A percentile compares a stretch with the other conserved stretches of the same genome.
Conservation (phyloP, 257 asterid species). For the Gentiana macrophylla region DNA sequence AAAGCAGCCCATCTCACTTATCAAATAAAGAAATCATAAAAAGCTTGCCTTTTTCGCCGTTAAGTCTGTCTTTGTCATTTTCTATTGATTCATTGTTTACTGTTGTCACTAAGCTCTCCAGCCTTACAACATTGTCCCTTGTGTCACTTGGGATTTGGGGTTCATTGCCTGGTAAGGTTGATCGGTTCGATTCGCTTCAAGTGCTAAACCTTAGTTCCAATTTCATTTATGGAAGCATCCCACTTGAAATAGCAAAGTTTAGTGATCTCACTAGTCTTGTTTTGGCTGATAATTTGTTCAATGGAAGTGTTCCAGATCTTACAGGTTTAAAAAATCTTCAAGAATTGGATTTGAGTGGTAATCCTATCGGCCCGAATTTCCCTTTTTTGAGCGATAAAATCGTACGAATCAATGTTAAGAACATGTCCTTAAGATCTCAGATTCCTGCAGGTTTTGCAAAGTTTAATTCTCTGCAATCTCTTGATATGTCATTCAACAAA, state of each 20-base stretch:
- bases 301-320: slow-evolving; percentile 72
- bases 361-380: slow-evolving; percentile 52
- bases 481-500: slow-evolving; percentile 64
- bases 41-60: slow-evolving; percentile 22
- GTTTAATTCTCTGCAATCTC: slow-evolving; percentile 28
- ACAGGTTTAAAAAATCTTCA: slow-evolving; percentile 32
- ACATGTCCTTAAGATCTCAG: slow-evolving; percentile 61
- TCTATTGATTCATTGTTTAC: slow-evolving; percentile 81
- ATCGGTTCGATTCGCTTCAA: slow-evolving; percentile 55
- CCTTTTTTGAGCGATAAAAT: slow-evolving; percentile 50
- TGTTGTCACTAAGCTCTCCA: slow-evolving; percentile 63
- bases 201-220: slow-evolving; percentile 62
- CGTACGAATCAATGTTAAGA: slow-evolving; percentile 28
- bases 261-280: slow-evolving; percentile 44
- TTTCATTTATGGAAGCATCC: slow-evolving; percentile 52
- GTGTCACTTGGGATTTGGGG: slow-evolving; percentile 88
- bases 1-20: slow-evolving; percentile 31
- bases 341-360: slow-evolving; percentile 68
- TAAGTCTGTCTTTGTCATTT: slow-evolving; percentile 46
- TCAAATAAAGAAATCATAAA: slow-evolving; percentile 22
- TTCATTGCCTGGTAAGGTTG: slow-evolving; percentile 55
- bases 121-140: slow-evolving; percentile 46
- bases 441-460: slow-evolving; percentile 44
- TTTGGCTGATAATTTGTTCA: slow-evolving; percentile 52
- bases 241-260: slow-evolving; percentile 43